Base-by-base conservation (phyloP, 2,329 filamentous ascomycete species). In the Sporothrix curviconia region DNA sequence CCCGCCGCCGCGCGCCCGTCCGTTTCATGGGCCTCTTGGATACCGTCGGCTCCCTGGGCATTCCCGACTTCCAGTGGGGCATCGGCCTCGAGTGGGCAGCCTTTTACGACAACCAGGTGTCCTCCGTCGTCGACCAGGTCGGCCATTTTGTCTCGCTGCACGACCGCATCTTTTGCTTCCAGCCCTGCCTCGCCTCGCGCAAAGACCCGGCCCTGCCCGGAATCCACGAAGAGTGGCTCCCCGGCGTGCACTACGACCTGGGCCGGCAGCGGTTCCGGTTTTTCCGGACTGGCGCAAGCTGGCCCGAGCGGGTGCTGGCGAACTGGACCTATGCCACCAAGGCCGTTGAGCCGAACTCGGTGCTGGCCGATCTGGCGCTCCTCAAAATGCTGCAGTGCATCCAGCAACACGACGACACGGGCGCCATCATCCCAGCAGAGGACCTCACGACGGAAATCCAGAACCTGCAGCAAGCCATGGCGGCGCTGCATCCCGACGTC, bases 71-170 rank as follows among this genome's bases (percentile, higher is more conserved):
- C n/a, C 15, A 57, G 60, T 2, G 60, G 60, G 11, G 62, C 42
- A 8, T 44, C 7, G 42, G 42, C 2, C 42, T 44, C 19, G 42
- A 44, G 2, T 44, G 42, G 42, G 8, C 64, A 2, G 59, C 63
- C 30, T 64, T 67, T 7, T 58, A 67, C 47, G 61, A 66, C 56
- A 59, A 66, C 28, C 49, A 58, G 7, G 63, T 67, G 9, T 67
- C 65, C 2, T 62, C 61, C 7, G 66, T 62, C 2, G 65, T 67
- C 12, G 61, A 63, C 36, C 55, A 64, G 2, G 64, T 67, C 3
- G 63, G 62, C 50, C 66, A 67, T 34, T 59, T 61, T 7, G 34
- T 66, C 9, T 63, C 61, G 8, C 44, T 67, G 3, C 64, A 64
- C 19, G 63, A 65, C 15, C 47, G 47, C 14, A 17, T 51, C 47